Evolutionary conservation across 139 green algal genomes (phyloP), one percentile per base, ranked within the genome.

Genomic region (Chlorella sorokiniana): DNA sequence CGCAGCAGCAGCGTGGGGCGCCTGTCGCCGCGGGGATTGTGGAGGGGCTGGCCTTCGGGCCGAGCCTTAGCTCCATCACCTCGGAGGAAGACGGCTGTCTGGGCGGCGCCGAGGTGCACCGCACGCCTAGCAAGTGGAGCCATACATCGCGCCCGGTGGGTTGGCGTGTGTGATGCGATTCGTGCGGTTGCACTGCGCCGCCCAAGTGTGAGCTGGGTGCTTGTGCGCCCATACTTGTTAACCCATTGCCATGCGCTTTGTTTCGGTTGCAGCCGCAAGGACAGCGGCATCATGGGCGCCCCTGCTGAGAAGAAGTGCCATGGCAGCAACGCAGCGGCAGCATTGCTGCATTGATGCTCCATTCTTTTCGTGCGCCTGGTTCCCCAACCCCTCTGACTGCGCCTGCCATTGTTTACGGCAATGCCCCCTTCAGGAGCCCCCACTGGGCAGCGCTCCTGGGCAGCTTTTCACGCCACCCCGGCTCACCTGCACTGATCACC

Each of bases 1-100:
- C 63, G 70, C 70, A 63, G 45, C 70, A 45, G 44, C 44, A 77
- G 70, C 70, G 44, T 42, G 70, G 25, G 42, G 4, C 70, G 44
- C n/a, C 4, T 48, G 9, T 77, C 70, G 2, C 70, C 70, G 25
- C 42, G 70, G 41, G 44, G n/a, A 4, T 77, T 29, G 40, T 29
- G 4, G 70, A 63, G 9, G 70, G 70, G n/a, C 70, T 77, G 45
- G 20, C 51, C n/a, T 33, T 59, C 20, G 70, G 70, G 3, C 44
- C 31, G 41, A 77, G 70, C 70, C n/a, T 77, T n/a, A 54, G 27
- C 1, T 77, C 70, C 18, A 20, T 77, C n/a, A 42, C 9, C 18
- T 77, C 70, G 44, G 70, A 33, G 63, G 70, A 8, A 22, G 33
- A 20, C 6, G 61, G n/a, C n/a, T n/a, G n/a, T n/a, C n/a, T n/a